Base-by-base conservation (phyloP, 179 eudicot genomes). In the Silene vulgaris region DNA sequence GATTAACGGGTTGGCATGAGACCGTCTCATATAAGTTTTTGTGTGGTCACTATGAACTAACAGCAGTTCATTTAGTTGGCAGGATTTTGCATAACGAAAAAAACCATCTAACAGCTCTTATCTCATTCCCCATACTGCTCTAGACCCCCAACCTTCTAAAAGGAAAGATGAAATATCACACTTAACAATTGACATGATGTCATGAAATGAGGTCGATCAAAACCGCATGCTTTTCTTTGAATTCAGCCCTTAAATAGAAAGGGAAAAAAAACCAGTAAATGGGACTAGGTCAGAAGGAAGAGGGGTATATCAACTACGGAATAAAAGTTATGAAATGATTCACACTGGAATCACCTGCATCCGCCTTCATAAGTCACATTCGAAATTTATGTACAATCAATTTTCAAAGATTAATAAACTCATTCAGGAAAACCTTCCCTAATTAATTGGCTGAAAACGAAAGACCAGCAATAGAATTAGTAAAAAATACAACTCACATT, bases 401-500 rank as follows among this genome's bases (percentile, higher is more conserved):
- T 43, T 45, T 19, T 23, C 52, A 20, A 6, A 21, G 40, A 71
- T 13, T 50, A 50, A 71, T 21, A 69, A 48, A 12, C 29, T 45
- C 12, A 69, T 45, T 48, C 19, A 68, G 54, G 29, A 43, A 65
- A 65, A 23, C 70, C 9, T 29, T 16, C n/a, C 1, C 20, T 32
- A 11, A 32, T 65, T 2, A 69, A 69, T 43, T 37, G 72, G 13
- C 23, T 19, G 21, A 43, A 19, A 43, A 23, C 12, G 56, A 21
- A 1, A 45, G 16, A 40, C 29, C 48, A 32, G 17, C 21, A 74
- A 59, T 54, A 32, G 52, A 62, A 40, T 26, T 45, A 37, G 63
- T 26, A 64, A 69, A 52, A 54, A 43, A 50, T 12, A 50, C 17
- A 63, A 26, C 61, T 74, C 65, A 81, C 66, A 56, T 13, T 37